Evolutionary conservation across 1,284 basidiomycete species (phyloP).

Genomic region (Ceratobasidium sp.): DNA sequence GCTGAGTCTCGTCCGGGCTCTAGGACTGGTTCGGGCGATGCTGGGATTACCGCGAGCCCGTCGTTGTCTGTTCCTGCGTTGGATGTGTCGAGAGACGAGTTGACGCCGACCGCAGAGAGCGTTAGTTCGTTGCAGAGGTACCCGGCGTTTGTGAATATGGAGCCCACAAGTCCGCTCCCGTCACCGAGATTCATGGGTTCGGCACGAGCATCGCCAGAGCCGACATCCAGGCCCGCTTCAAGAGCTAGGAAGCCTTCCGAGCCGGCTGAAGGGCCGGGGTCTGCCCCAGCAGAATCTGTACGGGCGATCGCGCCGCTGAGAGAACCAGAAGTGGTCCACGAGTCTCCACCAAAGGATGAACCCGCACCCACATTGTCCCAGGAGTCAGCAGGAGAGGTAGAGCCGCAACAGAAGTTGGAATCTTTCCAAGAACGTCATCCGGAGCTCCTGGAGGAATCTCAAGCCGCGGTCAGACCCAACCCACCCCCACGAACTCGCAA

Average conservation of each 20-base stretch:
- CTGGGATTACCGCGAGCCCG: not conserved
- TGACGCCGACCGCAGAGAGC: not conserved
- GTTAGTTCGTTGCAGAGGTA: slow-evolving; percentile 11
- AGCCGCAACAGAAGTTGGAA: too few relatives aligned
- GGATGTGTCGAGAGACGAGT: not conserved
- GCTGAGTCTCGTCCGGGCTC: not conserved
- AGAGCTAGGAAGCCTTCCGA: not conserved
- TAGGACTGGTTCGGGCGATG: not conserved
- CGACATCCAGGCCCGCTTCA: not conserved
- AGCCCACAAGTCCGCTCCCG: not conserved
- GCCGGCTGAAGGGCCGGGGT: not conserved
- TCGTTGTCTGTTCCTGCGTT: slow-evolving; percentile 19
- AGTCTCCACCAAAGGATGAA: not conserved
- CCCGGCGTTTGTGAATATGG: slow-evolving; percentile 32
- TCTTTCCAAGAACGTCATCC: too few relatives aligned
- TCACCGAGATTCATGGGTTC: not conserved
- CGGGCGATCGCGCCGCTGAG: not conserved
- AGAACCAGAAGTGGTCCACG: not conserved
- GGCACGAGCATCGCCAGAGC: not conserved
- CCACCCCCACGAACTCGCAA: slow-evolving; percentile 8
- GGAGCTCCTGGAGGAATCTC: too few relatives aligned
- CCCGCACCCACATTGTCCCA: too few relatives aligned
- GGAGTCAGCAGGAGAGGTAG: too few relatives aligned
- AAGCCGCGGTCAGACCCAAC: not conserved
- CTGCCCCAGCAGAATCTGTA: not conserved